Evolutionary conservation across 768 basidiomycete genomes (phyloP).

Genomic region (Mycena indigotica): DNA sequence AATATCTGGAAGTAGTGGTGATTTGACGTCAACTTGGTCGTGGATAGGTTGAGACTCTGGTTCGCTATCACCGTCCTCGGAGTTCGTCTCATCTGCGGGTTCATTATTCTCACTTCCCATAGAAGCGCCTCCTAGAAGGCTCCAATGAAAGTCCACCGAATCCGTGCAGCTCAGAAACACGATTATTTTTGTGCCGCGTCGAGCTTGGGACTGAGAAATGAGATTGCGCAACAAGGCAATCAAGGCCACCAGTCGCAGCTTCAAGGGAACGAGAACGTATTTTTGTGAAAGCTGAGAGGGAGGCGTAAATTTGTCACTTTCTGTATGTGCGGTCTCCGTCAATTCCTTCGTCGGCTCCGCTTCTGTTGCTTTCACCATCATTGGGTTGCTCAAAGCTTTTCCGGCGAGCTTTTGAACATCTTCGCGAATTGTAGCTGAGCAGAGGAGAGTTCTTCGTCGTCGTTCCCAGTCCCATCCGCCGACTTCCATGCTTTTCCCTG

Average conservation of each 20-base stretch:
- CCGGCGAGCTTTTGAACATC: constrained; percentile 94
- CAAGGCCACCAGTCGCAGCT: constrained; percentile 90
- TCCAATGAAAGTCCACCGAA: constrained; percentile 97
- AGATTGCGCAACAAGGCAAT: constrained; percentile 83
- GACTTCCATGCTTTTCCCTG: constrained; percentile 70
- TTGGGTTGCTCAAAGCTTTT: constrained; percentile 71
- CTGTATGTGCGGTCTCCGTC: constrained; percentile 13
- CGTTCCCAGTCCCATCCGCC: constrained; percentile 86
- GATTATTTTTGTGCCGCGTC: constrained; percentile 72
- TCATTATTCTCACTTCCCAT: constrained; percentile 53
- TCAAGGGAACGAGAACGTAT: constrained; percentile 86
- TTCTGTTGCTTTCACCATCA: constrained; percentile 79
- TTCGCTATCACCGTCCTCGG: constrained; percentile 32
- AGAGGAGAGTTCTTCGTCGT: constrained; percentile 82
- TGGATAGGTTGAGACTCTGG: constrained; percentile 26
- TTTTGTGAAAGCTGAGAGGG: constrained; percentile 93
- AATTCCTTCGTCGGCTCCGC: constrained; percentile 37
- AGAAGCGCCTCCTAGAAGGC: constrained; percentile 66
- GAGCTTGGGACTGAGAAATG: constrained; percentile 60
- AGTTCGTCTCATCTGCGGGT: constrained; percentile 4
- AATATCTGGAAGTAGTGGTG: constrained; percentile 78
- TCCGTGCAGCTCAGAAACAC: constrained; percentile 97
- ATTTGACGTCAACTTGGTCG: constrained; percentile 61
- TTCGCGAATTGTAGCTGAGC: constrained; percentile 95
- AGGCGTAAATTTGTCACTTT: constrained; percentile 76